phyloP scores from a whole-genome alignment of 306 rosid species.

The Cucurbita maxima region DNA sequence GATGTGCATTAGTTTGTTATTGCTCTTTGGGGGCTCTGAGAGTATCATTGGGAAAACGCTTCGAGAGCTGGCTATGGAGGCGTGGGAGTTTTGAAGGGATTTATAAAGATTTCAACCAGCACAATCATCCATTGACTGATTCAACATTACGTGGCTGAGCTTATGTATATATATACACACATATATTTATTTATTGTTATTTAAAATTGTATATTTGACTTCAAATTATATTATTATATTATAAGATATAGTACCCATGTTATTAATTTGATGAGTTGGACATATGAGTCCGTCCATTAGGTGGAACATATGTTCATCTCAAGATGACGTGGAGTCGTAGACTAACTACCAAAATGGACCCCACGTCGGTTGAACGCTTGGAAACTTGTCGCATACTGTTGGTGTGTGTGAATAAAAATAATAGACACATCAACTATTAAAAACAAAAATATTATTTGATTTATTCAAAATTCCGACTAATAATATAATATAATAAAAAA shows the following conservation, averaged over 20 bases:
- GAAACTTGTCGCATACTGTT: background rate
- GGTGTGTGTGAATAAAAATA: background rate
- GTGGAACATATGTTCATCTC: background rate
- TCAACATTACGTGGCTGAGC: background rate
- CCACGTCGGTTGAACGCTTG: background rate
- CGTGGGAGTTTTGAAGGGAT: background rate
- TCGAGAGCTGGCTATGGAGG: background rate
- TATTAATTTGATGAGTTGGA: background rate
- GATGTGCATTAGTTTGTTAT: background rate
- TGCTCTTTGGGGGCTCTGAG: constrained; percentile 9
- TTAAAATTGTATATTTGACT: no score
- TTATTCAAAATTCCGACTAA: no score
- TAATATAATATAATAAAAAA: background rate
- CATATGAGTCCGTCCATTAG: no score
- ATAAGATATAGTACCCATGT: no score
- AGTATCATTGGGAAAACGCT: constrained; percentile 5
- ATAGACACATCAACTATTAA: background rate
- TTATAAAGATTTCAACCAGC: constrained; percentile 7
- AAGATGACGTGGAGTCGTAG: background rate
- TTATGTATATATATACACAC: no score
- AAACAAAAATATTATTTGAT: no score
- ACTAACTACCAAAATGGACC: background rate
- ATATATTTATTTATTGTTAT: no score
- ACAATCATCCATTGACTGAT: constrained; percentile 7
- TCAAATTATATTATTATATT: no score